Conservation (phyloP, 1,284 basidiomycete species). For the Austroboletus olivaceoglutinosus region DNA sequence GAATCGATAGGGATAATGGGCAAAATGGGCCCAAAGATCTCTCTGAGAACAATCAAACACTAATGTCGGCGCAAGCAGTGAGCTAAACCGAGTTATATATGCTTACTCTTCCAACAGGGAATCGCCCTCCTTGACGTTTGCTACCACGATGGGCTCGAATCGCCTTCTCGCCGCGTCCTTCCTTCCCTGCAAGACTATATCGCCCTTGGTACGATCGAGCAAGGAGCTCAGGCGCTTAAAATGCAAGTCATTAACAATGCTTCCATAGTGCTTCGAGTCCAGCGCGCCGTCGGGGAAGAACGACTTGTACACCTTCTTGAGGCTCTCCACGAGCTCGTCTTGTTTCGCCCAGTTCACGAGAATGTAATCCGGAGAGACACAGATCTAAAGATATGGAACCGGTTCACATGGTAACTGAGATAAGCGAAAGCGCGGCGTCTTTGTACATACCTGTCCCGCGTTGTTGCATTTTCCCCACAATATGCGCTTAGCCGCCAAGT, state of each 20-base stretch:
- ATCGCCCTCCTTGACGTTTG: conserved; percentile 19
- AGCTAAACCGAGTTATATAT: background rate
- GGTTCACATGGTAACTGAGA: background rate
- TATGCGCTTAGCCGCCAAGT: conserved; percentile 44
- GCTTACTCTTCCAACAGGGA: conserved; percentile 30
- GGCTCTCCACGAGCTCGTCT: conserved; percentile 50
- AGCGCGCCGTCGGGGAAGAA: conserved; percentile 34
- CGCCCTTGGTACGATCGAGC: conserved; percentile 53
- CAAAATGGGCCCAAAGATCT: conserved; percentile 69
- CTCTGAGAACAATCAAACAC: conserved; percentile 35
- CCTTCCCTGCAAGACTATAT: conserved; percentile 46
- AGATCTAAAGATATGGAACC: conserved; percentile 38
- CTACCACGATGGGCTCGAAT: conserved; percentile 27
- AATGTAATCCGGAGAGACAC: conserved; percentile 65
- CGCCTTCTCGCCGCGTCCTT: conserved; percentile 36
- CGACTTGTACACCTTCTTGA: conserved; percentile 39
- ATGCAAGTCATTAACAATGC: conserved; percentile 24
- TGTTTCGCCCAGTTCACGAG: conserved; percentile 50
- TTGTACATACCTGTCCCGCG: conserved; percentile 43
- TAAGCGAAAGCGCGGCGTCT: conserved; percentile 3
- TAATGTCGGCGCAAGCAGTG: background rate
- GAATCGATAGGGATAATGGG: conserved; percentile 60
- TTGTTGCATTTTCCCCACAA: conserved; percentile 58
- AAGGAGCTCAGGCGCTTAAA: conserved; percentile 32
- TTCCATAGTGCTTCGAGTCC: conserved; percentile 11